These are phyloP conservation scores for Boletus rex-veris DNA, from an alignment of 768 basidiomycete species.

Conservation along the genomic window DNA sequence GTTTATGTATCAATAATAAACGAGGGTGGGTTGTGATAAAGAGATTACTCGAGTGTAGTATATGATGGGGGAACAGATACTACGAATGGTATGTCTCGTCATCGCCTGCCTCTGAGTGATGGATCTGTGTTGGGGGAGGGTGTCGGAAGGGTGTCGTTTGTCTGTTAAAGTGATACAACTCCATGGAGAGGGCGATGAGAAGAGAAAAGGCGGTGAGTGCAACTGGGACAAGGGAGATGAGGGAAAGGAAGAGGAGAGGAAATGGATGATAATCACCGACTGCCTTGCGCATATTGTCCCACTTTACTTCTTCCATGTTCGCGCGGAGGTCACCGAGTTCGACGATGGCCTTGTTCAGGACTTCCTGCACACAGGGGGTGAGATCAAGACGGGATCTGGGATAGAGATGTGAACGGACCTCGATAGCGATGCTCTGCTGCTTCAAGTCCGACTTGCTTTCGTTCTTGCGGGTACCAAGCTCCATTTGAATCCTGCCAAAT, in stretches of 20 bases:
- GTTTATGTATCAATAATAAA: neutral
- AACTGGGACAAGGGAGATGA: conserved; percentile 36
- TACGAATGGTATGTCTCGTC: conserved; percentile 17
- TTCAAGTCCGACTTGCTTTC: conserved; percentile 85
- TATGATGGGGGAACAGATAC: conserved; percentile 4
- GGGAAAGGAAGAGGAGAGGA: neutral
- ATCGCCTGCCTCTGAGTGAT: neutral
- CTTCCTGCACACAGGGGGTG: conserved; percentile 43
- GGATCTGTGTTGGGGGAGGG: neutral
- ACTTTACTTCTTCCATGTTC: conserved; percentile 79
- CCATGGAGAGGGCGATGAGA: conserved; percentile 68
- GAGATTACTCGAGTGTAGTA: conserved; percentile 15
- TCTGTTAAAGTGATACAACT: conserved; percentile 48
- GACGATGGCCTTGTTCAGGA: conserved; percentile 72
- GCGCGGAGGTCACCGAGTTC: conserved; percentile 75
- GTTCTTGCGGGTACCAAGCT: conserved; percentile 89
- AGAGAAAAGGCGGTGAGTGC: conserved; percentile 63
- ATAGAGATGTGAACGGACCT: conserved; percentile 43
- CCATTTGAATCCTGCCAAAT: conserved; percentile 82
- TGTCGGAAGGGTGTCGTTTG: conserved; percentile 23
- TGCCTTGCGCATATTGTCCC: conserved; percentile 84
- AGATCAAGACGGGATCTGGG: neutral
- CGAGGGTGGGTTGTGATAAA: neutral
- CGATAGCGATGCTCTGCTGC: conserved; percentile 78
- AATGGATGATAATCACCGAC: conserved; percentile 51